Evolutionary conservation across 1,284 basidiomycete species (phyloP), one percentile per base, ranked within the genome.

Genomic region (Amylostereum chailletii): DNA sequence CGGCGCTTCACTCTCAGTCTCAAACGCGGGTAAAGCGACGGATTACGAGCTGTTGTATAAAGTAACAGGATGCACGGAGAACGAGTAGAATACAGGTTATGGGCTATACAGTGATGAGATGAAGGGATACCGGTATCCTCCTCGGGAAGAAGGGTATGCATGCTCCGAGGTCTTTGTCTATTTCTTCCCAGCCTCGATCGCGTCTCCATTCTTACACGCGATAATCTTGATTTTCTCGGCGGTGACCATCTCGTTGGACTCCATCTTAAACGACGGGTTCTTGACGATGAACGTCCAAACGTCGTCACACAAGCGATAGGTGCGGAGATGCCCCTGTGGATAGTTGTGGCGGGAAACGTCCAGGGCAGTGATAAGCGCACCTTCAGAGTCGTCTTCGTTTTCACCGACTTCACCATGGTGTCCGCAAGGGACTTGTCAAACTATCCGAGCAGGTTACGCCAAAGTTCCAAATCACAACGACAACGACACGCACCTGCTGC

Each of bases 211-310:
- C 76, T 95, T 96, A 73, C 93, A 95, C 3, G 94, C 93, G 56
- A 96, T 91, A 52, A 96, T 96, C 74, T 95, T 95, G 68, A 94
- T 89, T 66, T 88, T 84, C 40, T 76, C 75, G 1, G 87, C 82
- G 8, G 71, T 77, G 36, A 95, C 83, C 60, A 80, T 71, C 57
- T 91, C 88, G 60, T 89, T 90, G 43, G 83, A 84, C 67, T 97
- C 94, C 85, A 96, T 91, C 68, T 95, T 95, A 71, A 97, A 94
- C 11, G 81, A 79, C 10, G 93, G 86, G 58, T 94, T 83, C 65
- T 91, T 90, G 45, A 95, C 87, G 54, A 94, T 89, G 66, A 96
- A 97, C 38, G 94, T 96, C 94, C 94, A 96, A 44, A 96, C 93
- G 62, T 96, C 94, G 69, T 96, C 94, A 63, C 91, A 94, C 1